Evolutionary conservation across 495 filamentous ascomycete genomes (phyloP).

Genomic region (Jackrogersella multiformis): DNA sequence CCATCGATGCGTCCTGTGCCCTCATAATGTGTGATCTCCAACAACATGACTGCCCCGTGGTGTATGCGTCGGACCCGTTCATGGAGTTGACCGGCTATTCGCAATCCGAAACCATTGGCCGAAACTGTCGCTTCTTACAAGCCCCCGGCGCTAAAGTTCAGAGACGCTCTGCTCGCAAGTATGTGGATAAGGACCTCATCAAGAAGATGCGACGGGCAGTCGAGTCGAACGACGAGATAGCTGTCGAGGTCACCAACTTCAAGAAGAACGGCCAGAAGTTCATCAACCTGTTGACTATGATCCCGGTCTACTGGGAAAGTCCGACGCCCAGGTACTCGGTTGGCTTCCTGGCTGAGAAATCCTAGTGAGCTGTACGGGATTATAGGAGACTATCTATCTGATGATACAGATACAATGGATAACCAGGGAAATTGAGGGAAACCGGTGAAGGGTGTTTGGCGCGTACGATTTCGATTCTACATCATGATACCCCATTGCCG

Average conservation of each 20-base stretch:
- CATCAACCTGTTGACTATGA: slow-evolving; percentile 57
- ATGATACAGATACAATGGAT: no score
- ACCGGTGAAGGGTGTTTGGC: slow-evolving; percentile 8
- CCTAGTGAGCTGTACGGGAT: slow-evolving; percentile 18
- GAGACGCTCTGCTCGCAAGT: slow-evolving; percentile 43
- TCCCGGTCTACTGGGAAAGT: slow-evolving; percentile 54
- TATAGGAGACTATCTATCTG: no score
- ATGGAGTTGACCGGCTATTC: slow-evolving; percentile 57
- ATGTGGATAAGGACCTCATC: slow-evolving; percentile 50
- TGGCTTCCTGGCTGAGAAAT: slow-evolving; percentile 55
- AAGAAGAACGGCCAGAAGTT: slow-evolving; percentile 59
- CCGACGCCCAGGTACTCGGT: slow-evolving; percentile 48
- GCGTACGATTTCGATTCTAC: neutral
- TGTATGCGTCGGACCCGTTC: slow-evolving; percentile 60
- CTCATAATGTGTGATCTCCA: slow-evolving; percentile 59
- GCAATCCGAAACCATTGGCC: slow-evolving; percentile 51
- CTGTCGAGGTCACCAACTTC: slow-evolving; percentile 59
- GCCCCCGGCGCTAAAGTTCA: slow-evolving; percentile 49
- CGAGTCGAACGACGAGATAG: slow-evolving; percentile 50
- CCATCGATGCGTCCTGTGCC: slow-evolving; percentile 58
- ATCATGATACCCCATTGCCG: slow-evolving; percentile 32
- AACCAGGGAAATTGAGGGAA: neutral
- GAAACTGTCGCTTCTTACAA: slow-evolving; percentile 65
- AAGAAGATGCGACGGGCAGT: slow-evolving; percentile 54
- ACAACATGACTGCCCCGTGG: slow-evolving; percentile 55